Conservation (phyloP, 2,329 filamentous ascomycete species). For the Colletotrichum trifolii region DNA sequence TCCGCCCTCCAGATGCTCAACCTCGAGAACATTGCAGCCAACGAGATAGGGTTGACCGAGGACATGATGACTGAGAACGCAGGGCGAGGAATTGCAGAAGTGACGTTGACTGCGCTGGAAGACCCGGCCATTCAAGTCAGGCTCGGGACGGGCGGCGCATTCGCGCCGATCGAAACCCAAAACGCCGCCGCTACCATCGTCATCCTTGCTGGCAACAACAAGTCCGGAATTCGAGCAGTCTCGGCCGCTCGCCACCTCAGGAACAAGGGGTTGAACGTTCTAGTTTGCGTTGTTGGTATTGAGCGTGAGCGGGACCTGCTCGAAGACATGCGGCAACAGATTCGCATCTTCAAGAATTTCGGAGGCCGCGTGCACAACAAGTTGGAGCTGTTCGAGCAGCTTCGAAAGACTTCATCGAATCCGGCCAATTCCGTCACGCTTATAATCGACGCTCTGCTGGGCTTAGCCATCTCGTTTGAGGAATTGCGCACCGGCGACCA, state of each 20-base stretch:
- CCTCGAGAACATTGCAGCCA: slow-evolving; percentile 89
- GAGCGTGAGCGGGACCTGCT: slow-evolving; percentile 85
- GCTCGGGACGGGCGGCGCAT: slow-evolving; percentile 52
- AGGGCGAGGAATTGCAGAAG: slow-evolving; percentile 87
- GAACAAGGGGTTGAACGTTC: slow-evolving; percentile 82
- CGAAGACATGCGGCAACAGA: slow-evolving; percentile 82
- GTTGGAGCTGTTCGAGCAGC: slow-evolving; percentile 69
- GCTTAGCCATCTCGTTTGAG: slow-evolving; percentile 88
- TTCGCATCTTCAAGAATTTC: slow-evolving; percentile 85
- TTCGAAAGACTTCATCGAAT: slow-evolving; percentile 57
- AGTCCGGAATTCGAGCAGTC: slow-evolving; percentile 84
- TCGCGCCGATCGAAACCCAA: slow-evolving; percentile 42
- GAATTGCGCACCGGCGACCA: slow-evolving; percentile 86
- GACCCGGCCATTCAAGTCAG: slow-evolving; percentile 70
- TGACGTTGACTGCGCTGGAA: slow-evolving; percentile 76
- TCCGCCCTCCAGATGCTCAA: slow-evolving; percentile 89
- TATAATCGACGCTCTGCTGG: slow-evolving; percentile 89
- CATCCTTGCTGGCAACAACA: slow-evolving; percentile 95
- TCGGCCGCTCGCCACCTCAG: slow-evolving; percentile 88
- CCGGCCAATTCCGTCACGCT: slow-evolving; percentile 71
- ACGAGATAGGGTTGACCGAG: slow-evolving; percentile 86
- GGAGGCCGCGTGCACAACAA: slow-evolving; percentile 78
- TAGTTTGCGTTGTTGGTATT: slow-evolving; percentile 85
- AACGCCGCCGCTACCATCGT: slow-evolving; percentile 61
- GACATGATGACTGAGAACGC: slow-evolving; percentile 94